Evolutionary conservation across 2,329 filamentous ascomycete species (phyloP).

Genomic region (Penicillium digitatum): DNA sequence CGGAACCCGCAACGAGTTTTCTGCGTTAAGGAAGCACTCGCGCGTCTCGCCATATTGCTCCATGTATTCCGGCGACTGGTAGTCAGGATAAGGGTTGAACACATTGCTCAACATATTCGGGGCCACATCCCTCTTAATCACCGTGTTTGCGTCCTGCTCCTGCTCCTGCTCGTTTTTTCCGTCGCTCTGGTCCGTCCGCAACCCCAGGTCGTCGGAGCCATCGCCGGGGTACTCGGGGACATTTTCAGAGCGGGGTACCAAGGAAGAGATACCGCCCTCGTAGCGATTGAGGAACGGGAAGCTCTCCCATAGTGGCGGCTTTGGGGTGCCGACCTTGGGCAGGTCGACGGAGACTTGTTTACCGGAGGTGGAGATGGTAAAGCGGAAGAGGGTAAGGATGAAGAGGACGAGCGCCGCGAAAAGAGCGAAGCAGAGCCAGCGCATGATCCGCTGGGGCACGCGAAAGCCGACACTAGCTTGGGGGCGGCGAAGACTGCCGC

Average conservation of each 20-base stretch:
- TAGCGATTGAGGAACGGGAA: slow-evolving; percentile 85
- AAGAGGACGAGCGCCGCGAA: slow-evolving; percentile 69
- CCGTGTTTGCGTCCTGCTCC: slow-evolving; percentile 16
- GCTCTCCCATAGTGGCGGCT: slow-evolving; percentile 72
- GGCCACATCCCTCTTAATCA: slow-evolving; percentile 26
- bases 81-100: slow-evolving; percentile 68
- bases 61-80: slow-evolving; percentile 55
- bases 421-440: slow-evolving; percentile 72
- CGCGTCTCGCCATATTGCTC: slow-evolving; percentile 57
- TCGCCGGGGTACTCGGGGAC: slow-evolving; percentile 74
- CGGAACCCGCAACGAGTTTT: slow-evolving; percentile 62
- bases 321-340: slow-evolving; percentile 54
- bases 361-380: slow-evolving; percentile 54
- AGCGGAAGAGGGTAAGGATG: slow-evolving; percentile 68
- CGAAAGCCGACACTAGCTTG: slow-evolving; percentile 50
- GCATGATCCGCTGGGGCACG: slow-evolving; percentile 67
- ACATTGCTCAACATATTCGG: slow-evolving; percentile 47
- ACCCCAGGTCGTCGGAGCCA: slow-evolving; percentile 54
- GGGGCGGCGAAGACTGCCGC: slow-evolving; percentile 32
- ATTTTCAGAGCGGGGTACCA: slow-evolving; percentile 65
- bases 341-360: slow-evolving; percentile 39
- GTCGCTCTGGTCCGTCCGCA: slow-evolving; percentile 32
- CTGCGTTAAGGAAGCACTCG: slow-evolving; percentile 73
- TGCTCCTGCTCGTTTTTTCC: slow-evolving; percentile 19
- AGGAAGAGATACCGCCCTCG: slow-evolving; percentile 75